Evolutionary conservation across 75 land plant species (phyloP).

Genomic region (Isoetes taiwanensis): DNA sequence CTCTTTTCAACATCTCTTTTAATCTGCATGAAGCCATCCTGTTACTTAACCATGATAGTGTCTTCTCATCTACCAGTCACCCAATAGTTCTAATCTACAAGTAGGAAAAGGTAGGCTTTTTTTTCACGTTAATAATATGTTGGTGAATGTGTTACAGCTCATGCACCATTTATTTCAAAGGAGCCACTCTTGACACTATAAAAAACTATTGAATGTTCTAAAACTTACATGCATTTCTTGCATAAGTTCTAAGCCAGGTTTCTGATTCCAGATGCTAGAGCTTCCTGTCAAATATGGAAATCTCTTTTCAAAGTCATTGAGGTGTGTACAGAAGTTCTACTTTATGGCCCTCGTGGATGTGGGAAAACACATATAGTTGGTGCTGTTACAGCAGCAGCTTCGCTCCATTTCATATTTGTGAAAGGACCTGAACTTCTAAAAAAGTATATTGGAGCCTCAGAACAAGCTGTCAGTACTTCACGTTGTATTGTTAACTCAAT

Average conservation of each 20-base stretch:
- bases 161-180: not conserved
- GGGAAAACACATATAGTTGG: conserved; percentile 3
- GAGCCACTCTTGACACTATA: no score
- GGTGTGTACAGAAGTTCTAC: not conserved
- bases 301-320: not conserved
- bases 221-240: no score
- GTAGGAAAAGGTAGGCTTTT: not conserved
- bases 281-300: not conserved
- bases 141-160: not conserved
- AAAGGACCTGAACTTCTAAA: conserved; percentile 4
- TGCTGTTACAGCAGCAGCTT: not conserved
- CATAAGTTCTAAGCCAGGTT: no score
- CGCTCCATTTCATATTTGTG: not conserved
- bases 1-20: not conserved
- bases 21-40: not conserved
- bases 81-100: no score
- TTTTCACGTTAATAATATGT: no score
- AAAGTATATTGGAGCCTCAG: conserved; percentile 4
- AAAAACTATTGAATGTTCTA: no score
- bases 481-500: not conserved
- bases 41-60: not conserved
- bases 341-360: conserved; percentile 4
- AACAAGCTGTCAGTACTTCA: not conserved
- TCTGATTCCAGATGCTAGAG: not conserved
- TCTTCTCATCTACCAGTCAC: no score